Evolutionary conservation across 192 early-diverging fungal genomes (phyloP), one percentile per base, ranked within the genome.

Genomic region (Coemansia sp.): DNA sequence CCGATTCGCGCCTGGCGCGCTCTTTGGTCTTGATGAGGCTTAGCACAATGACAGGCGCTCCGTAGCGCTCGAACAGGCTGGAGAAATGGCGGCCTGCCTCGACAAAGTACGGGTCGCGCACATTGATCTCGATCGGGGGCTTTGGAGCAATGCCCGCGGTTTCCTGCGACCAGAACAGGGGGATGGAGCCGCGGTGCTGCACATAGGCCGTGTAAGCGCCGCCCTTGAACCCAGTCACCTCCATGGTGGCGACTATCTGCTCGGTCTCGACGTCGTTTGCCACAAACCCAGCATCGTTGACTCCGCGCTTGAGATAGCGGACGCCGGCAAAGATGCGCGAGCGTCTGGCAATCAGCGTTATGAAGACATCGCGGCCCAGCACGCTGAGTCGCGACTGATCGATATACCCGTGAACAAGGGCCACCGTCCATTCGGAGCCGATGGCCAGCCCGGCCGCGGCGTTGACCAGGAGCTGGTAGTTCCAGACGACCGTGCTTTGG

Each of bases 181-280:
- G 97, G 55, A 99, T 99, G 0, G 93, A 95, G 0, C 97, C 97
- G 30, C 97, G 88, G 55, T 99, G 97, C 76, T 99, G 97, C 7
- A 99, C 86, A 84, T 94, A 98, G 0, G 95, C 91, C 0, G 94
- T 95, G 69, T 93, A 96, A 14, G 81, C 62, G 4, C 93, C 91
- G 63, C 86, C 90, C 62, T 88, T 85, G 53, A 98, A 95, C 10
- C 91, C 93, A 1, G 95, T 97, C 6, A 92, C 88, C 20, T 88
- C 87, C 81, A 93, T 89, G 57, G 95, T 94, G 23, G 89, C 80
- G 0, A 98, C 95, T 63, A 99, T 98, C 72, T 99, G 97, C 74
- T 99, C 97, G 1, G 94, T 94, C 77, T 99, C 97, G 1, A 99
- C 95, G 60, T 99, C 97, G 70, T 99, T 99, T 10, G 97, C 97